These are phyloP conservation scores for Heliosperma pusillum DNA, from an alignment of 148 eudicot genomes.

Conservation along the genomic window DNA sequence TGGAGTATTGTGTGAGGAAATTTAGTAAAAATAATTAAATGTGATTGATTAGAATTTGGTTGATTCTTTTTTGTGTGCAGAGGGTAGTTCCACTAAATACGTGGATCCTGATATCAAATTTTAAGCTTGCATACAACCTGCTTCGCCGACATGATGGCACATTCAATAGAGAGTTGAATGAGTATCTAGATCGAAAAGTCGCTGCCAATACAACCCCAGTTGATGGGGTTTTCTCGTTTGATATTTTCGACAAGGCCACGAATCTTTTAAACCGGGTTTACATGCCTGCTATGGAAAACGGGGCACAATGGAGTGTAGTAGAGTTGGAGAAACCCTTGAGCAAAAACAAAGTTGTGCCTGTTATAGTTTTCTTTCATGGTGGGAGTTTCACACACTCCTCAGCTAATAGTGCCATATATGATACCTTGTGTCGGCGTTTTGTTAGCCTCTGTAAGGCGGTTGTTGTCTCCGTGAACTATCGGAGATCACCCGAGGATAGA, in stretches of 20 bases:
- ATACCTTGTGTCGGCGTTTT: conserved; percentile 64
- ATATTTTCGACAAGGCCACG: conserved; percentile 50
- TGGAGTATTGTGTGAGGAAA: background rate
- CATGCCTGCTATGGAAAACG: conserved; percentile 36
- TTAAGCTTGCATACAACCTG: conserved; percentile 71
- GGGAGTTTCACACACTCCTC: conserved; percentile 86
- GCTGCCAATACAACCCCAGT: conserved; percentile 53
- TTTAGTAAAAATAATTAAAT: background rate
- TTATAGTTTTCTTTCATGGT: conserved; percentile 75
- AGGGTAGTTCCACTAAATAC: conserved; percentile 74
- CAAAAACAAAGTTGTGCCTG: conserved; percentile 50
- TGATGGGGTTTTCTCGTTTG: conserved; percentile 68
- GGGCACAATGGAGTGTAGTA: conserved; percentile 27
- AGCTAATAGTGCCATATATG: conserved; percentile 71
- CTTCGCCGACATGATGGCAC: conserved; percentile 78
- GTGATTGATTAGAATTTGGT: too few relatives aligned
- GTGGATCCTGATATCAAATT: conserved; percentile 81
- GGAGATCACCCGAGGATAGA: conserved; percentile 68
- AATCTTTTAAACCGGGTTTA: conserved; percentile 57
- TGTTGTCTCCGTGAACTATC: conserved; percentile 70
- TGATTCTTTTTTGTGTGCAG: conserved; percentile 29
- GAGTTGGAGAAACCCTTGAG: conserved; percentile 64
- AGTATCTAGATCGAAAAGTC: conserved; percentile 74
- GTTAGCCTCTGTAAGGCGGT: conserved; percentile 57
- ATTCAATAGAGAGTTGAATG: conserved; percentile 61